Percentiles rank a stretch among this genome's conserved stretches.
Evolutionary conservation across 2,329 filamentous ascomycete genomes (phyloP).

Genomic region (Ascocoryne sarcoides): DNA sequence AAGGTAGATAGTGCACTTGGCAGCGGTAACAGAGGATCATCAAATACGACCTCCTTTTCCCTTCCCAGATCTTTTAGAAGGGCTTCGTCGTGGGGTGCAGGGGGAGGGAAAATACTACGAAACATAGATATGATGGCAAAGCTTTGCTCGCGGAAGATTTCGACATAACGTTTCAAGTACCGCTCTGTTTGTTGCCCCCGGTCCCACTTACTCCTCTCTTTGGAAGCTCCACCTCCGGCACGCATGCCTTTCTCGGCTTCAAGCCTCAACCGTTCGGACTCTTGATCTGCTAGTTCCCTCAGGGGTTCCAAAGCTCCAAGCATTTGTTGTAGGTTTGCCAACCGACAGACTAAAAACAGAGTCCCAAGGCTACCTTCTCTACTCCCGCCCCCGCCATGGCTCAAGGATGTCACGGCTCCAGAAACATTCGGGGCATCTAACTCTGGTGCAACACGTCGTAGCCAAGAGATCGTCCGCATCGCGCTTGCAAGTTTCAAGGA

Average conservation of each 20-base stretch:
- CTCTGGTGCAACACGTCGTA: conserved; percentile 79
- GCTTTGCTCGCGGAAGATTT: conserved; percentile 95
- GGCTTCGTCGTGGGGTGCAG: conserved; percentile 13
- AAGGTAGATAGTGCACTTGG: conserved; percentile 78
- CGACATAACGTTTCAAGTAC: conserved; percentile 90
- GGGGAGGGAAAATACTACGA: conserved; percentile 70
- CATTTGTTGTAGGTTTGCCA: conserved; percentile 70
- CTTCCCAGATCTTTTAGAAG: conserved; percentile 12
- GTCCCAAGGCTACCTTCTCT: conserved; percentile 66
- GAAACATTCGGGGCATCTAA: conserved; percentile 41
- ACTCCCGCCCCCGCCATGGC: conserved; percentile 16
- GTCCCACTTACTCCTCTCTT: conserved; percentile 39
- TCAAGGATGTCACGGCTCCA: conserved; percentile 7
- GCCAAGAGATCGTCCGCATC: conserved; percentile 84
- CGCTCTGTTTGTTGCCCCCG: conserved; percentile 88
- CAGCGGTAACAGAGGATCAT: conserved; percentile 46
- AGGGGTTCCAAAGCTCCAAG: conserved; percentile 79
- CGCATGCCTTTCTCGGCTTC: conserved; percentile 1
- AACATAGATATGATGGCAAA: conserved; percentile 95
- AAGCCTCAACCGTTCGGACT: conserved; percentile 42
- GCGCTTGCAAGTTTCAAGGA: conserved; percentile 81
- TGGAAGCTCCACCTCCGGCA: conserved; percentile 8
- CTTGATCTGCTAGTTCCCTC: conserved; percentile 81
- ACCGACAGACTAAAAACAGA: conserved; percentile 77
- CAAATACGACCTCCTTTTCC: conserved; percentile 13